These are phyloP conservation scores for Rhodotorula sp. DNA, from an alignment of 1,284 basidiomycete genomes.

Conservation along the genomic window DNA sequence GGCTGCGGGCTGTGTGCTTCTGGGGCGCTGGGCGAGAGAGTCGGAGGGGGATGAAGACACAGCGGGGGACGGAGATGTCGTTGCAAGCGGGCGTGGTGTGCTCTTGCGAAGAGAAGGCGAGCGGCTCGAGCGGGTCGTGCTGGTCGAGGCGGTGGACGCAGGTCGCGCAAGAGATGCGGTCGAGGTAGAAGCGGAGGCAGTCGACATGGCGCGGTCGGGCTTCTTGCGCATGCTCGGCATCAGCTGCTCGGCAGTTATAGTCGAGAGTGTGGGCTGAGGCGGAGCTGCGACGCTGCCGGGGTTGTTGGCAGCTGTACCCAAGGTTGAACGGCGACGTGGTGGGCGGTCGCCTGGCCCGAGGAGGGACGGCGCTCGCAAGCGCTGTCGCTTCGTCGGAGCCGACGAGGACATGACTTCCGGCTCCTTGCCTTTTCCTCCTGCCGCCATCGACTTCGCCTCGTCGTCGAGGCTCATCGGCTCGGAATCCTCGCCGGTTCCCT, in stretches of 20 bases:
- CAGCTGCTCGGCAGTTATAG: conserved; percentile 12
- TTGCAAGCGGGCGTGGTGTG: neutral
- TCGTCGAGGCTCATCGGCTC: conserved; percentile 4
- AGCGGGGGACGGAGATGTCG: neutral
- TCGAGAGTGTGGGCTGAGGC: conserved; percentile 6
- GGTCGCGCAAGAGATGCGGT: neutral
- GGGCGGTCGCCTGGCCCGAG: neutral
- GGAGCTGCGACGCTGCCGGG: neutral
- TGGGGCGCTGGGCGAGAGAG: neutral
- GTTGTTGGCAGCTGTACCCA: neutral
- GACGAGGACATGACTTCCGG: neutral
- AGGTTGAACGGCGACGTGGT: neutral
- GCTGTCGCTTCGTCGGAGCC: neutral
- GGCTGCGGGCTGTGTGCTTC: neutral
- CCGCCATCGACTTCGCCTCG: fast-evolving
- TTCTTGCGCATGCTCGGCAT: conserved; percentile 15
- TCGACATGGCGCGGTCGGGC: conserved; percentile 2
- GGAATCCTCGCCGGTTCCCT: neutral
- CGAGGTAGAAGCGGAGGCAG: conserved; percentile 4
- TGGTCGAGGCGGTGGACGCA: neutral
- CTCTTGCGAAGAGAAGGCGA: neutral
- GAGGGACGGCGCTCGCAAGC: neutral
- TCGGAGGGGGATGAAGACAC: neutral
- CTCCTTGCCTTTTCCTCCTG: conserved; percentile 14
- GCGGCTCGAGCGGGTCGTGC: neutral